Evolutionary conservation across 148 eudicot genomes (phyloP), one percentile per base, ranked within the genome.

Genomic region (Chenopodium quinoa): DNA sequence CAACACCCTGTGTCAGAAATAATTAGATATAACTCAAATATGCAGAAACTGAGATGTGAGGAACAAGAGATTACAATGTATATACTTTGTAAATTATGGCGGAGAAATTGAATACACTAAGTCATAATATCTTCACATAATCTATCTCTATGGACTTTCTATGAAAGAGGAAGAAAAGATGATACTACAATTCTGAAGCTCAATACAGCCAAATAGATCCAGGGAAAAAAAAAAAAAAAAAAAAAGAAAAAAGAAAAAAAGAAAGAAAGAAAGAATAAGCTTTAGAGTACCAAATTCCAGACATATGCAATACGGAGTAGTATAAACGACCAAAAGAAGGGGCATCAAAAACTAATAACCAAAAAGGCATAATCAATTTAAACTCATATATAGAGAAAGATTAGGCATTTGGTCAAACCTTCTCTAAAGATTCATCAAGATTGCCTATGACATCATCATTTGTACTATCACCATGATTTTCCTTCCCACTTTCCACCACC

Each of bases 401-500:
- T 29, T 7, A 75, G 23, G 44, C 17, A 67, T 62, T 40, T 68
- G 69, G 80, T 78, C 81, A 70, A 73, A 90, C 94, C 94, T 90
- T 84, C 46, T 84, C 84, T 0, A 60, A 58, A 87, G 89, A 84
- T 75, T 87, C 85, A 73, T 86, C 89, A 60, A 78, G 7, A 76
- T 68, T 71, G 76, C 89, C 92, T 71, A 85, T 81, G 52, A 76
- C 50, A 44, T 87, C 90, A 71, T 88, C 90, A 83, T 84, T 76
- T 79, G 76, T 80, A 67, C 78, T 76, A 58, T 81, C 88, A 58
- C 46, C 77, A 77, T 83, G 76, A 14, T 88, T 70, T 81, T 77
- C 91, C 62, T 82, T 85, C 47, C 44, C 78, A 74, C 70, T 85
- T 73, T 86, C 86, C 71, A 52, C 85, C 77, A 85, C 75, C 29